Base-by-base conservation (phyloP, 768 basidiomycete genomes). In the Termitomyces sp. region DNA sequence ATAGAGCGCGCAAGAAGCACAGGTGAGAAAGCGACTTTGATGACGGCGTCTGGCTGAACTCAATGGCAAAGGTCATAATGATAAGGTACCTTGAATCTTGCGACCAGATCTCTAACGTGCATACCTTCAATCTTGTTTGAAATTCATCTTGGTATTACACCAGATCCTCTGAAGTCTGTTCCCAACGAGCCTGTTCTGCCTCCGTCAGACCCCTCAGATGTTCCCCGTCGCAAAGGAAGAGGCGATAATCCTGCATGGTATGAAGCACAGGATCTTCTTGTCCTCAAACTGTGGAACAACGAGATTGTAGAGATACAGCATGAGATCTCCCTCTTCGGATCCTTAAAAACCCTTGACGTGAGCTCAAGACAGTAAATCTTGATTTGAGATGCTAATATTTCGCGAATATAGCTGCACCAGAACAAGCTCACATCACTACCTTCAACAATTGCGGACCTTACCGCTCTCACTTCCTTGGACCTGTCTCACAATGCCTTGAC, bases 311-410 rank as follows among this genome's bases (percentile, higher is more conserved):
- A 91, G 68, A 80, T 94, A 33, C 92, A 93, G 65, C 87, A 85
- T 24, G 92, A 94, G 70, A 88, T 94, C 15, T 89, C 89, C 0
- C 78, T 93, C 49, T 94, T 94, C 69, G 92, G 92, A 3, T 91
- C 90, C 4, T 76, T 94, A 56, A 93, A 92, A 73, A 83, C 79
- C 1, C 66, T 94, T 44, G 92, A 94, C 72, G 92, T 92, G 74
- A 59, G 91, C 76, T 16, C 35, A n/a, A 32, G 13, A 51, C 22
- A 7, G 39, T 38, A 12, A 28, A 36, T 18, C 0, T 28, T 24
- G 3, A 39, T 45, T 45, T 35, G 38, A 40, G 35, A 50, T 63
- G 15, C 28, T 55, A 9, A 55, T n/a, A 53, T 53, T 57, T 57
- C 39, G 11, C 32, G 56, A 36, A 20, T 38, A 22, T 59, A 94